Percentiles rank a stretch among this genome's conserved stretches.
phyloP scores from a whole-genome alignment of 1,139 yeast genomes.

The Candida tunisiensis region DNA sequence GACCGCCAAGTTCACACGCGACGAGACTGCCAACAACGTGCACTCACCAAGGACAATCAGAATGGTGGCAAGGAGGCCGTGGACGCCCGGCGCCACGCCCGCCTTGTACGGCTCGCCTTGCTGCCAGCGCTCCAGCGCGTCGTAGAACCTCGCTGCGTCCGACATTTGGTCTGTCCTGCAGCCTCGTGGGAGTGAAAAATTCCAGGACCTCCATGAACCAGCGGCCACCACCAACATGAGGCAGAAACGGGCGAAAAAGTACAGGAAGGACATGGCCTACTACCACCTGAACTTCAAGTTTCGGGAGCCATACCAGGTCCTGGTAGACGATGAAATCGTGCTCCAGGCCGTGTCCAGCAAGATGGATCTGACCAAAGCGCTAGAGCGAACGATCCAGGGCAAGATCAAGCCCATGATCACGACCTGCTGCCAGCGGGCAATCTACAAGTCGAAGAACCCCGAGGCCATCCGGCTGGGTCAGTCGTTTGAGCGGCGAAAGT shows the following conservation, averaged over 20 bases:
- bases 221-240: constrained; percentile 44
- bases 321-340: constrained; percentile 69
- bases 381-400: constrained; percentile 67
- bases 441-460: constrained; percentile 57
- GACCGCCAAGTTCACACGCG: too few species aligned
- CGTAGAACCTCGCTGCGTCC: too few species aligned
- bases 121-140: too few species aligned
- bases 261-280: constrained; percentile 80
- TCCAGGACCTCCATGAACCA: too few species aligned
- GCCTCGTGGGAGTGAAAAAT: too few species aligned
- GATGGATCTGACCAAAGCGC: constrained; percentile 61
- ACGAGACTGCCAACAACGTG: too few species aligned
- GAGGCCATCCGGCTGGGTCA: constrained; percentile 68
- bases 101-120: too few species aligned
- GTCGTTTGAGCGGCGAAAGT: constrained; percentile 62
- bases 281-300: constrained; percentile 77
- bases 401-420: constrained; percentile 89
- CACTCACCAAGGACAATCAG: too few species aligned
- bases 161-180: too few species aligned
- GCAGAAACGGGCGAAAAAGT: constrained; percentile 88
- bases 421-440: constrained; percentile 83
- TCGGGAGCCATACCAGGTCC: constrained; percentile 83
- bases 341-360: constrained; percentile 46
- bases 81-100: too few species aligned
- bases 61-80: too few species aligned